Evolutionary conservation across 2,329 filamentous ascomycete species (phyloP).

Genomic region (Aspergillus viridinutans): DNA sequence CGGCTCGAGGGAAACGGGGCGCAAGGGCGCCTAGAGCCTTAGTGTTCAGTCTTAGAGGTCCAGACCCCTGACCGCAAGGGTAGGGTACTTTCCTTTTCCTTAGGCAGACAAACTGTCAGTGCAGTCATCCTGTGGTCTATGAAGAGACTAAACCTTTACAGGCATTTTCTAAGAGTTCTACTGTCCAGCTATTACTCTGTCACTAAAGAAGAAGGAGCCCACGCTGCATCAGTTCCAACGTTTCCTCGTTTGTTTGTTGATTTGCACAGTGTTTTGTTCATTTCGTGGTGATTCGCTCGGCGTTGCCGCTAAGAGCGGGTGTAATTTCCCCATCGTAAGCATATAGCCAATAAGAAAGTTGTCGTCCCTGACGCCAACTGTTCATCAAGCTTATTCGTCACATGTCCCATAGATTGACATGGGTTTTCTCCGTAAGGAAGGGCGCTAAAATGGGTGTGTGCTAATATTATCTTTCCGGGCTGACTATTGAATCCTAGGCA

Average conservation of each 20-base stretch:
- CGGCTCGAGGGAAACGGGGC: slow-evolving; percentile 10
- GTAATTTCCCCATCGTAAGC: not conserved
- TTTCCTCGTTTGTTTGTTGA: not conserved
- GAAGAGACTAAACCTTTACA: not conserved
- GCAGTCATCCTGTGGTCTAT: not conserved
- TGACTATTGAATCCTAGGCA: not conserved
- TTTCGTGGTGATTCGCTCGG: not conserved
- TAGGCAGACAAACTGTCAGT: not conserved
- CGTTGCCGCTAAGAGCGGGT: not conserved
- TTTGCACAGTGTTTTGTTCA: not conserved
- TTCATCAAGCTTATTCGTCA: not conserved
- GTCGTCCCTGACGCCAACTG: not conserved
- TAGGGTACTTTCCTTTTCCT: not conserved
- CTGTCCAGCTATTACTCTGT: not conserved
- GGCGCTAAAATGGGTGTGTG: not conserved
- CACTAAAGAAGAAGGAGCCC: not conserved
- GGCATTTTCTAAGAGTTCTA: not conserved
- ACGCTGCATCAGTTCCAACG: not conserved
- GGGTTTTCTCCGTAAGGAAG: not conserved
- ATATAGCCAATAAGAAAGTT: not conserved
- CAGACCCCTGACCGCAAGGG: not conserved
- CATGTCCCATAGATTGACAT: not conserved
- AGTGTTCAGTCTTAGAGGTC: not conserved
- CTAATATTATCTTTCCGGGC: not conserved
- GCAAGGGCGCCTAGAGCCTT: slow-evolving; percentile 17